phyloP scores from a whole-genome alignment of 1,284 basidiomycete species.

The Ceratobasidium sp. region DNA sequence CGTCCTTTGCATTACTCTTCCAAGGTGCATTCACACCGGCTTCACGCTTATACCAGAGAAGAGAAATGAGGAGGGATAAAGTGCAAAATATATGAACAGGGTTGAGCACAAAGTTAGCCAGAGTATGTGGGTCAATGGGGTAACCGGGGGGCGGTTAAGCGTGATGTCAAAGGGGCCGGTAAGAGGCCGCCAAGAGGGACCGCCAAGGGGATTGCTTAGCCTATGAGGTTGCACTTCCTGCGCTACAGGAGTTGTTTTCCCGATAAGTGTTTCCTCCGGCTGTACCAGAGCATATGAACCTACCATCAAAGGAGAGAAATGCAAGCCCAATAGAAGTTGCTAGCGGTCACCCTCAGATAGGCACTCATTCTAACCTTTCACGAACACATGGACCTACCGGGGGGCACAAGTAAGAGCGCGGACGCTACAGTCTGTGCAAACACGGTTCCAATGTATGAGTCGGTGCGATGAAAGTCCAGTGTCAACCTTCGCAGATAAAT shows the following conservation, averaged over 20 bases:
- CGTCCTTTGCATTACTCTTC: slow-evolving; percentile 17
- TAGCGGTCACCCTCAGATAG: not conserved
- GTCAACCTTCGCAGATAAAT: slow-evolving; percentile 6
- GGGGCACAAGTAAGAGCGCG: not conserved
- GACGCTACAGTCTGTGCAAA: not conserved
- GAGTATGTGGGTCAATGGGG: too few relatives aligned
- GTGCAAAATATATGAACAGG: not conserved
- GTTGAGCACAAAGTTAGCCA: not conserved
- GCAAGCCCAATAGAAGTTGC: not conserved
- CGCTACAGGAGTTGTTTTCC: too few relatives aligned
- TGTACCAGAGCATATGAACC: too few relatives aligned
- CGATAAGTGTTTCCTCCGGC: too few relatives aligned
- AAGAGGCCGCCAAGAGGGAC: too few relatives aligned
- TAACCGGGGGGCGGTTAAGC: too few relatives aligned
- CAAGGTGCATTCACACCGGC: not conserved
- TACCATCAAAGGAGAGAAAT: too few relatives aligned
- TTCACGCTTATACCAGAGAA: not conserved
- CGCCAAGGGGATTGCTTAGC: too few relatives aligned
- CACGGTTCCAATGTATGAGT: slow-evolving; percentile 5
- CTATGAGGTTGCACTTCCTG: too few relatives aligned
- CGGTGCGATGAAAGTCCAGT: slow-evolving; percentile 13
- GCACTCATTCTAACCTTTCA: not conserved
- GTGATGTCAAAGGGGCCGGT: too few relatives aligned
- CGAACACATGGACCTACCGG: not conserved
- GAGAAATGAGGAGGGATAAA: not conserved